Evolutionary conservation across 305 asterid species (phyloP).

Genomic region (Withania somnifera): DNA sequence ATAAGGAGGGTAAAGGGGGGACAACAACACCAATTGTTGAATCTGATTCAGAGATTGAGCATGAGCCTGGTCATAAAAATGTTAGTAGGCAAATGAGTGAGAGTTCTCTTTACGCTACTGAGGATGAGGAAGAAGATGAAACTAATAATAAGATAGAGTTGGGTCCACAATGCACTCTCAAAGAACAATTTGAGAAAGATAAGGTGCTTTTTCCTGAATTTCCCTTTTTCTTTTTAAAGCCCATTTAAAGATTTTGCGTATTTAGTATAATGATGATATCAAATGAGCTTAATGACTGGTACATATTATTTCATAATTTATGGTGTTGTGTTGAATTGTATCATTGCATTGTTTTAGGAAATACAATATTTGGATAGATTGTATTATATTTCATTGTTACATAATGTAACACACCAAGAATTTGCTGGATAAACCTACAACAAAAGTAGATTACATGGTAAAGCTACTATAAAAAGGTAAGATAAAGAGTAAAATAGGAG

Average conservation of each 20-base stretch:
- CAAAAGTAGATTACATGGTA: background rate
- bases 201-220: constrained; percentile 21
- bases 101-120: constrained; percentile 28
- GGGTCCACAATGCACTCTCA: constrained; percentile 50
- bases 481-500: background rate
- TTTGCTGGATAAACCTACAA: background rate
- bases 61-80: constrained; percentile 4
- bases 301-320: background rate
- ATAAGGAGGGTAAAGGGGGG: constrained; percentile 19
- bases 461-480: background rate
- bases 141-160: constrained; percentile 27
- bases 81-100: constrained; percentile 20
- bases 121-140: constrained; percentile 45
- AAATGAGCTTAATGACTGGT: background rate
- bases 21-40: constrained; percentile 3
- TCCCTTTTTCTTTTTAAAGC: background rate
- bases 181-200: constrained; percentile 46
- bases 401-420: background rate
- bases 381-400: background rate
- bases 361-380: background rate
- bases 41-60: constrained; percentile 14
- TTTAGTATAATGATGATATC: background rate
- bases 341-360: background rate
- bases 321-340: background rate
- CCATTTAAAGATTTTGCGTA: background rate